Percentiles rank a stretch among this genome's conserved stretches.
phyloP scores from a whole-genome alignment of 495 filamentous ascomycete genomes.

The Podospora fimiseda region DNA sequence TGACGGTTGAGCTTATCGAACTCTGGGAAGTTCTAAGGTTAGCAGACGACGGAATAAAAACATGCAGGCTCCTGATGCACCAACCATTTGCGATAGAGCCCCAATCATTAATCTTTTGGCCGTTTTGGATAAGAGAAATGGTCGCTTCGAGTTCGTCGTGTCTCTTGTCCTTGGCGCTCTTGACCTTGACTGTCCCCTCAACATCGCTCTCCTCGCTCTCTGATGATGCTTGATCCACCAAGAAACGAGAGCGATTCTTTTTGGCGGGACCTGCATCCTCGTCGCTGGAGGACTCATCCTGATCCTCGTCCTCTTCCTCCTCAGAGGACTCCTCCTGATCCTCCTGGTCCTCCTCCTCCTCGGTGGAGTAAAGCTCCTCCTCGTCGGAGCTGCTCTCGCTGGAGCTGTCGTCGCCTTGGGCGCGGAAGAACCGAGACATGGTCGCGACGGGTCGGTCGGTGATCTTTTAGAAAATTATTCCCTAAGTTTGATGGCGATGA shows the following conservation, averaged over 20 bases:
- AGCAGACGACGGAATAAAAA: slow-evolving; percentile 7
- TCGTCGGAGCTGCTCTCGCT: slow-evolving; percentile 78
- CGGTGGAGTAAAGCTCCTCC: slow-evolving; percentile 79
- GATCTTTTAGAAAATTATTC: slow-evolving; percentile 4
- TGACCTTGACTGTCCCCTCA: slow-evolving; percentile 75
- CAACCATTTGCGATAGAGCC: slow-evolving; percentile 80
- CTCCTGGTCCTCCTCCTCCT: slow-evolving; percentile 55
- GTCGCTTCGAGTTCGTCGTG: slow-evolving; percentile 87
- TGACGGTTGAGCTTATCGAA: slow-evolving; percentile 97
- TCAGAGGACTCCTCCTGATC: slow-evolving; percentile 45
- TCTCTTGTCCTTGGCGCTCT: slow-evolving; percentile 97
- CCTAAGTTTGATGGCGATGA: slow-evolving; percentile 8
- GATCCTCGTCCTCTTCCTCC: slow-evolving; percentile 45
- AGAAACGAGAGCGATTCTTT: slow-evolving; percentile 70
- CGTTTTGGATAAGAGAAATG: slow-evolving; percentile 87
- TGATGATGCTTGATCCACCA: slow-evolving; percentile 60
- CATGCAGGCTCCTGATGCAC: slow-evolving; percentile 24
- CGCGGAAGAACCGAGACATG: slow-evolving; percentile 97
- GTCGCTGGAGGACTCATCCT: slow-evolving; percentile 56
- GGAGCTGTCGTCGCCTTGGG: slow-evolving; percentile 76
- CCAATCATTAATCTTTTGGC: slow-evolving; percentile 96
- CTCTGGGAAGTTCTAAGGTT: slow-evolving; percentile 46
- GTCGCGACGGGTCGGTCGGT: slow-evolving; percentile 25
- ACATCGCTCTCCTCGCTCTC: slow-evolving; percentile 81
- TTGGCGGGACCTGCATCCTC: slow-evolving; percentile 56